A percentile compares a stretch with the other conserved stretches of the same genome.
These are phyloP conservation scores for Linnemannia exigua DNA, from an alignment of 192 early-diverging fungal species.

Conservation along the genomic window DNA sequence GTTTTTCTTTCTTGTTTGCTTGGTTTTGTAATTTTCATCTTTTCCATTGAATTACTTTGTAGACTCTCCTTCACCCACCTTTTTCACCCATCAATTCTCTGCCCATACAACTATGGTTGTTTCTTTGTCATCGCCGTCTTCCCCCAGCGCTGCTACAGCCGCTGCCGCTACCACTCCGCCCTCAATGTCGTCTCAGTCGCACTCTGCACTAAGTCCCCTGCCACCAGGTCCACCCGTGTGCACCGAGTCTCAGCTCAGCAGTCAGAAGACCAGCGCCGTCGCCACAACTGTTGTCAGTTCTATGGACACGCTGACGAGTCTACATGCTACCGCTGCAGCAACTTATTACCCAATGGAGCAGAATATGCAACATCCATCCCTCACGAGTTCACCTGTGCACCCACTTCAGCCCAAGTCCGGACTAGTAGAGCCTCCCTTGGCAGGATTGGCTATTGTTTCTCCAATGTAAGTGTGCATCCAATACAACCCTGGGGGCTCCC, in stretches of 20 bases:
- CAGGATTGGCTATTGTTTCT: constrained; percentile 29
- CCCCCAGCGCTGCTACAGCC: neutral
- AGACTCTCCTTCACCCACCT: constrained; percentile 15
- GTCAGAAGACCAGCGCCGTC: neutral
- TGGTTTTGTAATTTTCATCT: neutral
- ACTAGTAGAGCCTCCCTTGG: constrained; percentile 17
- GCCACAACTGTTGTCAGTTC: neutral
- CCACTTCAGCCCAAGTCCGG: constrained; percentile 18
- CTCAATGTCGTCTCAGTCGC: neutral
- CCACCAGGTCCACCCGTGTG: constrained; percentile 7
- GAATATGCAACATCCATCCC: constrained; percentile 26
- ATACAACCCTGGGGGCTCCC: neutral
- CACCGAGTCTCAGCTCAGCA: neutral
- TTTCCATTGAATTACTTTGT: neutral
- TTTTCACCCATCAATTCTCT: neutral
- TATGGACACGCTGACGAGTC: neutral
- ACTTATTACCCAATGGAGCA: constrained; percentile 12
- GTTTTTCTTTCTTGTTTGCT: neutral
- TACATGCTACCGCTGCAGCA: neutral
- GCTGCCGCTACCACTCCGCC: neutral
- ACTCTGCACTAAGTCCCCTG: neutral
- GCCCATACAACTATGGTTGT: neutral
- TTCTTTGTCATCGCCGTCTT: neutral
- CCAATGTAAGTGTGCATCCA: constrained; percentile 16
- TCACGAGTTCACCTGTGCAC: constrained; percentile 7